These are phyloP conservation scores for Paramecium caudatum DNA, from an alignment of 73 alveolate species.

Conservation along the genomic window DNA sequence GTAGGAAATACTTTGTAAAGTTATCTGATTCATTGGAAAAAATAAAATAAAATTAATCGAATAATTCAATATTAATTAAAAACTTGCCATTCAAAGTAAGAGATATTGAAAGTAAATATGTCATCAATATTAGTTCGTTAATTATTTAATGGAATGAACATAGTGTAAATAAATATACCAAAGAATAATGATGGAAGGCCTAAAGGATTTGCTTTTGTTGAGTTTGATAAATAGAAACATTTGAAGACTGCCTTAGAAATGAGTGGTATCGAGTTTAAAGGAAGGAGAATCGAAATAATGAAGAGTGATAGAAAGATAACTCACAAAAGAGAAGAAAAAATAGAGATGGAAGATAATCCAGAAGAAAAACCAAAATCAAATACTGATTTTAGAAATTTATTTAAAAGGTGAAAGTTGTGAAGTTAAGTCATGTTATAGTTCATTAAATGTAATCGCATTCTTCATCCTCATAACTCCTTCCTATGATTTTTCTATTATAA, in stretches of 20 bases:
- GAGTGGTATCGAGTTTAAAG: constrained; percentile 81
- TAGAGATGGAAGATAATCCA: neutral
- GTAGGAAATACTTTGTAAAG: constrained; percentile 51
- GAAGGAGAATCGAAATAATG: constrained; percentile 78
- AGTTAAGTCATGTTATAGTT: no score
- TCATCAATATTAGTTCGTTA: neutral
- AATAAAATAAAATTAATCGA: constrained; percentile 1
- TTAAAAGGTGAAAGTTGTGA: constrained; percentile 5
- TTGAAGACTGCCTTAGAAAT: constrained; percentile 78
- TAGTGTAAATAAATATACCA: constrained; percentile 69
- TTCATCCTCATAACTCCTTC: constrained; percentile 5
- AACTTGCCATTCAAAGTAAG: constrained; percentile 68
- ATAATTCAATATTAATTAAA: constrained; percentile 47
- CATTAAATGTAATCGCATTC: constrained; percentile 15
- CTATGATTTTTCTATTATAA: constrained; percentile 22
- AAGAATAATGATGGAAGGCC: constrained; percentile 85
- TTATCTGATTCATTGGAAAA: constrained; percentile 64
- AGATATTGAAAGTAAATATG: constrained; percentile 62
- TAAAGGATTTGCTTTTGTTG: constrained; percentile 89
- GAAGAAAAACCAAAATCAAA: constrained; percentile 35
- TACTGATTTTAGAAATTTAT: constrained; percentile 6
- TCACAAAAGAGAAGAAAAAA: neutral
- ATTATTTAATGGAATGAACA: constrained; percentile 63
- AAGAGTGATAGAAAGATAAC: constrained; percentile 55
- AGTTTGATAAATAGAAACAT: constrained; percentile 81